These are phyloP conservation scores for Oryza glaberrima DNA, from an alignment of 176 grass and related monocot species.

Conservation along the genomic window DNA sequence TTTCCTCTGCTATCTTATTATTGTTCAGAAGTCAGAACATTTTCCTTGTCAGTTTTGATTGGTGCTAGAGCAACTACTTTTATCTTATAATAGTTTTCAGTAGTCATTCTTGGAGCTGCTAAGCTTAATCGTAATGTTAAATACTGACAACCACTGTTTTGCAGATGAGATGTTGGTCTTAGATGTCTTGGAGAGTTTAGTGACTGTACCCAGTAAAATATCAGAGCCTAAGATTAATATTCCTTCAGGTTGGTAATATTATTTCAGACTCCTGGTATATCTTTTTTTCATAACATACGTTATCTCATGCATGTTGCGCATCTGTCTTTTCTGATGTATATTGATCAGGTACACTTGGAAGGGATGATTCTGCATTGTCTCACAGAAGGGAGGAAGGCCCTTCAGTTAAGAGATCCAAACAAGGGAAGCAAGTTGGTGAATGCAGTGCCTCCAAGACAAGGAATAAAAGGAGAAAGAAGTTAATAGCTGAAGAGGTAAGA, in stretches of 20 bases:
- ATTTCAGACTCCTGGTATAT: background rate
- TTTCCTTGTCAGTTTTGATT: slow-evolving; percentile 13
- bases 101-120: slow-evolving; percentile 19
- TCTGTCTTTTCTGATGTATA: slow-evolving; percentile 30
- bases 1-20: slow-evolving; percentile 21
- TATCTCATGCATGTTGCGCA: slow-evolving; percentile 12
- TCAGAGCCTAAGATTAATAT: slow-evolving; percentile 27
- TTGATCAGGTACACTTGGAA: slow-evolving; percentile 42
- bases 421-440: slow-evolving; percentile 36
- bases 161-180: slow-evolving; percentile 65
- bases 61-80: background rate
- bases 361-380: slow-evolving; percentile 21
- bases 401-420: slow-evolving; percentile 32
- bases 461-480: slow-evolving; percentile 44
- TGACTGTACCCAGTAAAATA: slow-evolving; percentile 43
- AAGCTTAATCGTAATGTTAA: background rate
- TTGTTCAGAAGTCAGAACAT: slow-evolving; percentile 4
- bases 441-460: slow-evolving; percentile 26
- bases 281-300: slow-evolving; percentile 28
- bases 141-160: slow-evolving; percentile 19
- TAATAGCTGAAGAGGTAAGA: slow-evolving; percentile 42
- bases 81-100: slow-evolving; percentile 13
- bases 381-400: slow-evolving; percentile 36
- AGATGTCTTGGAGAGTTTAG: slow-evolving; percentile 59
- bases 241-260: slow-evolving; percentile 57